Percentiles rank a stretch among this genome's conserved stretches.
These are phyloP conservation scores for Plectranthus barbatus DNA, from an alignment of 257 asterid species.

Conservation along the genomic window DNA sequence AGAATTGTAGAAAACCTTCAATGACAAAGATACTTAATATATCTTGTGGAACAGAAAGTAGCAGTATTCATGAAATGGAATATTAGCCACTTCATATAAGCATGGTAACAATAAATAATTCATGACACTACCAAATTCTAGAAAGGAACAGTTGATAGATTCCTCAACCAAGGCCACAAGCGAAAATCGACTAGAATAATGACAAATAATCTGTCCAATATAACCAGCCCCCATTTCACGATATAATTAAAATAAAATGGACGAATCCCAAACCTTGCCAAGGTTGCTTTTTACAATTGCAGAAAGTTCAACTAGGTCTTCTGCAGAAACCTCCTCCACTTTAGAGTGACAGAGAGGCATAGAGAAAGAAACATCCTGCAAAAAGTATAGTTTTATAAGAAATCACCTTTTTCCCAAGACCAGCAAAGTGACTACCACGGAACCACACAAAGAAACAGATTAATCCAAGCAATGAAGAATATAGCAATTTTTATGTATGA, in stretches of 20 bases:
- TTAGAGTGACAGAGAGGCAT: slow-evolving; percentile 83
- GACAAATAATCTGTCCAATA: slow-evolving; percentile 6
- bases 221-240: background rate
- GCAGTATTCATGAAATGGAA: background rate
- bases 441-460: background rate
- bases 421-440: slow-evolving; percentile 4
- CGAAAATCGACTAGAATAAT: background rate
- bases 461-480: background rate
- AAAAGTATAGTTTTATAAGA: slow-evolving; percentile 11
- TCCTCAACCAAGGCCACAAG: slow-evolving; percentile 6
- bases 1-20: background rate
- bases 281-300: slow-evolving; percentile 64
- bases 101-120: background rate
- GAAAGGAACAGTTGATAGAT: slow-evolving; percentile 4
- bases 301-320: slow-evolving; percentile 77
- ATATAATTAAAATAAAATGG: background rate
- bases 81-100: too few species aligned
- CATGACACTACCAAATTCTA: background rate
- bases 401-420: background rate
- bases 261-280: slow-evolving; percentile 52
- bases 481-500: background rate
- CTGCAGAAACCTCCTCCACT: slow-evolving; percentile 71
- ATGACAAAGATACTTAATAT: background rate
- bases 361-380: slow-evolving; percentile 73
- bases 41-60: background rate